These are phyloP conservation scores for Thraustotheca clavata DNA, from an alignment of 352 stramenopile genomes.

Conservation along the genomic window DNA sequence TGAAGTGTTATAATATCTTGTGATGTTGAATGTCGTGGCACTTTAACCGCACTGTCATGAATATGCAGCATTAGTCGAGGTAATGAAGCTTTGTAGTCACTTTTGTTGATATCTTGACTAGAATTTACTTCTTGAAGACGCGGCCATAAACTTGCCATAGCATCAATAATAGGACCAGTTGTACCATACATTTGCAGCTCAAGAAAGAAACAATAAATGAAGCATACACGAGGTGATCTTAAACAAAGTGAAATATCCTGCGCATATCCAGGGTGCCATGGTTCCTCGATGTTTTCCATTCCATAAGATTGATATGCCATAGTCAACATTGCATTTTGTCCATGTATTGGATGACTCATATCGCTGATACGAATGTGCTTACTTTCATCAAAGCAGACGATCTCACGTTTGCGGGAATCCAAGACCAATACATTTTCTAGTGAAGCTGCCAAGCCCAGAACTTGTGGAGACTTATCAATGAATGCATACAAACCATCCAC, in stretches of 20 bases:
- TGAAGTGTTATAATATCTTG: conserved; percentile 61
- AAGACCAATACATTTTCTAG: neutral
- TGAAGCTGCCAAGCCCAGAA: neutral
- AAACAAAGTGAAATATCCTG: conserved; percentile 64
- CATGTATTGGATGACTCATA: neutral
- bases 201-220: conserved; percentile 75
- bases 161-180: conserved; percentile 29
- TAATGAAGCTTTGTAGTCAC: conserved; percentile 39
- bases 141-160: neutral
- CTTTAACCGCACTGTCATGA: conserved; percentile 58
- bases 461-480: neutral
- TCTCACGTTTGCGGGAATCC: neutral
- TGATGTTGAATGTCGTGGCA: conserved; percentile 72
- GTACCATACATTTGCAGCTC: conserved; percentile 68
- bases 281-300: conserved; percentile 62
- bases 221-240: conserved; percentile 67
- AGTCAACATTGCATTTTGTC: conserved; percentile 53
- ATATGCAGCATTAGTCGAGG: conserved; percentile 62
- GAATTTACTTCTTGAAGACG: neutral
- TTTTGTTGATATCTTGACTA: neutral
- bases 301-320: conserved; percentile 69
- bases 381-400: neutral
- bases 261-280: conserved; percentile 73
- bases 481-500: neutral
- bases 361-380: neutral